A percentile compares a stretch with the other conserved stretches of the same genome.
phyloP scores from a whole-genome alignment of 352 stramenopile genomes.

The Phytophthora meadii region DNA sequence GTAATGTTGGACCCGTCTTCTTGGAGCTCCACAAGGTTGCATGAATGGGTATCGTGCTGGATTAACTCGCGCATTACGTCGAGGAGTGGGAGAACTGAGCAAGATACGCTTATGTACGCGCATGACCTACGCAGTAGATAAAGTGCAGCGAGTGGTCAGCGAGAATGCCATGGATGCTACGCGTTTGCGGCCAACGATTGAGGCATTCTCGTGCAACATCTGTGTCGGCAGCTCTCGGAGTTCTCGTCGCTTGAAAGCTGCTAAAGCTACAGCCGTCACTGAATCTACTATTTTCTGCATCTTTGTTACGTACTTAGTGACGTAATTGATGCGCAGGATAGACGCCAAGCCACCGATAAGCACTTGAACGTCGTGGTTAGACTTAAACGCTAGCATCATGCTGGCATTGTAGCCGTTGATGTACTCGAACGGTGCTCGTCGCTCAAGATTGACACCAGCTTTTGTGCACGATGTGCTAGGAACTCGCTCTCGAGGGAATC shows the following conservation, averaged over 20 bases:
- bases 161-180: background rate
- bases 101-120: background rate
- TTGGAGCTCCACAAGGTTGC: background rate
- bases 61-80: background rate
- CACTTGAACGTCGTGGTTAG: background rate
- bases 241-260: background rate
- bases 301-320: conserved; percentile 1
- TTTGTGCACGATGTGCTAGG: background rate
- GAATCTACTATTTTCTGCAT: background rate
- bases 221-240: background rate
- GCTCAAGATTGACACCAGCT: background rate
- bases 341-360: background rate
- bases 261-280: background rate
- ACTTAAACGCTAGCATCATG: background rate
- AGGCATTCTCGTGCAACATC: too few species aligned
- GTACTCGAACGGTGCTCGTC: background rate
- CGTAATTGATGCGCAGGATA: background rate
- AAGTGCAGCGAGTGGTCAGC: background rate
- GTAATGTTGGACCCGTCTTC: too few species aligned
- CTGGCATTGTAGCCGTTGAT: conserved; percentile 2
- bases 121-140: background rate
- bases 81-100: background rate
- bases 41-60: background rate
- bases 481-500: background rate
- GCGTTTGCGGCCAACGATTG: background rate